Evolutionary conservation across 345 rosid species (phyloP), one percentile per base, ranked within the genome.

Genomic region (Rhizophora mangle): DNA sequence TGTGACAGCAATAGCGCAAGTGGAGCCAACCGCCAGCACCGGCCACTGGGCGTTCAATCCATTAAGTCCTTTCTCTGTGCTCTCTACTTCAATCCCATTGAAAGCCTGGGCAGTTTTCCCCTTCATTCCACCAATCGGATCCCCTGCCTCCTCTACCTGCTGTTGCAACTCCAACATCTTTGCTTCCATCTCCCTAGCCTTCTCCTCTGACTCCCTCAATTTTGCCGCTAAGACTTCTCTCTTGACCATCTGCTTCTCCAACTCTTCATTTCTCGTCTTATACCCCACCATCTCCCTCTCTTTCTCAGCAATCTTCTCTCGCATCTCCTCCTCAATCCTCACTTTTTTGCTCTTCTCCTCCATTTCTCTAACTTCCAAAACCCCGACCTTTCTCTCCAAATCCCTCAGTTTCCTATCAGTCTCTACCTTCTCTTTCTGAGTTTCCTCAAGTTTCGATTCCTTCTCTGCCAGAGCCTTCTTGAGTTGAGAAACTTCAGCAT

Each of bases 311-410:
- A 76, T 32, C 55, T 54, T 84, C 60, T 80, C 96, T 66, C 82
- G 83, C 86, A 74, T 75, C 69, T 86, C 96, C 72, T 79, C 87
- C 72, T 89, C 96, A 8, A 81, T 32, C 60, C 87, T 79, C 67
- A 84, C 52, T 47, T 76, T 88, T 83, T 86, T 85, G n/a, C 85
- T 87, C 88, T 80, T 82, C 79, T 81, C 91, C 73, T 89, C 92
- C 37, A 64, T 73, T 47, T 85, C 97, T 76, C 58, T 86, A 60
- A 79, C 75, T 69, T 87, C 93, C 61, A 82, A 68, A 75, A 80
- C 65, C 57, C 86, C 95, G 32, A 86, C 56, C 22, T 89, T 87
- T 79, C 86, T 84, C 77, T 94, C 98, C 76, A 91, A 67, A 36
- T 89, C 98, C 70, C 86, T 87, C 67, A 76, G 76, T 43, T 63